Base-by-base conservation (phyloP, 768 basidiomycete genomes). In the Dendrothele bispora region DNA sequence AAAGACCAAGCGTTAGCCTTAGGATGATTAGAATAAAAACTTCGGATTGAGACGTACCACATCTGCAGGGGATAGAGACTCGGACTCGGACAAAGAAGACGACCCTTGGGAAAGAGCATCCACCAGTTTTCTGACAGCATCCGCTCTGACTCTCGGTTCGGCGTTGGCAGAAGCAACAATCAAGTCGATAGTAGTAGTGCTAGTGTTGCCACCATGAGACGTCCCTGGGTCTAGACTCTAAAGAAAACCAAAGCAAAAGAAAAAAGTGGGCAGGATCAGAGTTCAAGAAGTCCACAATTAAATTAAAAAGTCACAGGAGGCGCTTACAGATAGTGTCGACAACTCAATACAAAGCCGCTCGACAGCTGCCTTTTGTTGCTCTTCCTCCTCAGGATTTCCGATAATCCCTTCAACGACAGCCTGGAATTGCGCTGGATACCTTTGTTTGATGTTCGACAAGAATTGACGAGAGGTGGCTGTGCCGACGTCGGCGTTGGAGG, bases 401-500 rank as follows among this genome's bases (percentile, higher is more conserved):
- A 70, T 57, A 4, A 75, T 43, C 3, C 64, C 60, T 5, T 77
- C 67, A 6, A 75, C 71, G 8, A 62, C 64, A 4, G 63, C 59
- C 25, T 73, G 71, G 39, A 90, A 68, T 3, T 78, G 52, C 0
- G 66, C 56, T 0, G 84, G 77, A 55, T 88, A 72, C 17, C 86
- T 80, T 55, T 91, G 91, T 43, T 86, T 78, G 10, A 91, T 61
- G 21, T 70, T 67, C 7, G 75, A 71, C 29, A 93, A 69, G 0
- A 89, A 57, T 12, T 62, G 68, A 21, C 69, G 72, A 11, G 67
- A 55, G 11, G 53, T 30, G n/a, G 63, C 26, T 2, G 51, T 41
- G 28, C 25, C 49, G 14, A 56, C 45, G 2, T 54, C 41, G 18
- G 59, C 46, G 4, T 1, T 8, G 15, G 18, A 18, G 32, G 28